phyloP scores from a whole-genome alignment of 192 early-diverging fungal genomes.

The Entomortierella parvispora region DNA sequence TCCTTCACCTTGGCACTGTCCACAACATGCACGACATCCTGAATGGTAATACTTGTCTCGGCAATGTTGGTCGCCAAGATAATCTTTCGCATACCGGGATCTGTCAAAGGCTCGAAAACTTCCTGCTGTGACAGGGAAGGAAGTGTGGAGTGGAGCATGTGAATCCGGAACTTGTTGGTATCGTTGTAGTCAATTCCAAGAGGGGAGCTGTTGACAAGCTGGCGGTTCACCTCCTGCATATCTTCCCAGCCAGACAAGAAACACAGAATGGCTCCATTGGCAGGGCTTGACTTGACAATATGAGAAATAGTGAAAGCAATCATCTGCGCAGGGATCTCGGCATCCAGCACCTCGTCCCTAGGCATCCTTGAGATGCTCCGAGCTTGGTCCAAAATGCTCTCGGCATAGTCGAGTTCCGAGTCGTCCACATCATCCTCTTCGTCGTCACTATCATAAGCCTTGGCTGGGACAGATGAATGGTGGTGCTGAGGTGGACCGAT shows the following conservation, averaged over 20 bases:
- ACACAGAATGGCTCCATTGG: slow-evolving; percentile 74
- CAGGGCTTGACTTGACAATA: slow-evolving; percentile 48
- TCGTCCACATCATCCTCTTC: slow-evolving; percentile 54
- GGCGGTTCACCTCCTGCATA: slow-evolving; percentile 61
- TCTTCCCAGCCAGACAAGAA: slow-evolving; percentile 79
- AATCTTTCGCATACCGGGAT: slow-evolving; percentile 66
- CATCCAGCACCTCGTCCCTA: slow-evolving; percentile 50
- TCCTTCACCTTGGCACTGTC: slow-evolving; percentile 78
- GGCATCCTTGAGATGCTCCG: slow-evolving; percentile 45
- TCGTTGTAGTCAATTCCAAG: slow-evolving; percentile 60
- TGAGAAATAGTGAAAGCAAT: slow-evolving; percentile 56
- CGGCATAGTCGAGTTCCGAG: slow-evolving; percentile 43
- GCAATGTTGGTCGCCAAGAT: slow-evolving; percentile 79
- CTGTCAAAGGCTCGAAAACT: slow-evolving; percentile 65
- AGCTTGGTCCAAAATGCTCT: slow-evolving; percentile 54
- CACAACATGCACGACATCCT: slow-evolving; percentile 75
- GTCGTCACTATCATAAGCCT: slow-evolving; percentile 43
- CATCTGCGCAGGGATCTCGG: slow-evolving; percentile 51
- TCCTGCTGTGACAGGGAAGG: slow-evolving; percentile 67
- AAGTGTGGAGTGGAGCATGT: slow-evolving; percentile 71
- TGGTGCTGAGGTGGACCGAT: slow-evolving; percentile 25
- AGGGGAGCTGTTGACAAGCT: slow-evolving; percentile 55
- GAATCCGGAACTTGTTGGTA: slow-evolving; percentile 55
- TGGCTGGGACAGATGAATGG: not conserved
- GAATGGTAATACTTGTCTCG: slow-evolving; percentile 81